Conservation (phyloP, 1,284 basidiomycete genomes). For the Grifola frondosa region DNA sequence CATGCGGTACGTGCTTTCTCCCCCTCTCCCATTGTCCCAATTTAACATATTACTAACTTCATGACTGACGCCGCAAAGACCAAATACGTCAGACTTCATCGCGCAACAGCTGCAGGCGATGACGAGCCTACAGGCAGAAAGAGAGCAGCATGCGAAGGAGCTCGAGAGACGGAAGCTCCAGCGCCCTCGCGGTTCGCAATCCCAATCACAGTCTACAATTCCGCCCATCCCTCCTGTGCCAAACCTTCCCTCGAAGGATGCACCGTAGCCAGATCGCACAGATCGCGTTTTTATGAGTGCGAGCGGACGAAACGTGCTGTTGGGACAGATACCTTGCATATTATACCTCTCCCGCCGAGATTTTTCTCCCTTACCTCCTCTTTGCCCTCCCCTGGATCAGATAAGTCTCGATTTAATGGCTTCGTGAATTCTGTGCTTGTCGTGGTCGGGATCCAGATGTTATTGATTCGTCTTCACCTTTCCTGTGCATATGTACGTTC, state of each 20-base stretch:
- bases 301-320: neutral
- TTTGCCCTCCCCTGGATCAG: no score
- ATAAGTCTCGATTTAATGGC: no score
- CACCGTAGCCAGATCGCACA: neutral
- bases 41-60: neutral
- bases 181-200: constrained; percentile 33
- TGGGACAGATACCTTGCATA: constrained; percentile 26
- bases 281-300: neutral
- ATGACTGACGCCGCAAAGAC: constrained; percentile 40
- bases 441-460: no score
- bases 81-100: constrained; percentile 86
- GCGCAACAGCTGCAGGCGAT: constrained; percentile 83
- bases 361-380: no score
- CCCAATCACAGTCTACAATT: constrained; percentile 21
- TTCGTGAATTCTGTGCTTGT: no score
- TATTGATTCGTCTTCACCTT: no score
- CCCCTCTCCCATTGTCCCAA: neutral
- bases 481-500: no score
- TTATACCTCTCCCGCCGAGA: constrained; percentile 19
- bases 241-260: constrained; percentile 10
- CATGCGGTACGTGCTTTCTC: constrained; percentile 73
- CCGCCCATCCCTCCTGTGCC: constrained; percentile 27
- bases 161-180: constrained; percentile 51
- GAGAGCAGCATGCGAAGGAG: constrained; percentile 60
- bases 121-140: constrained; percentile 72